Evolutionary conservation across 2,329 filamentous ascomycete species (phyloP), one percentile per base, ranked within the genome.

Genomic region (Didymella pomorum): DNA sequence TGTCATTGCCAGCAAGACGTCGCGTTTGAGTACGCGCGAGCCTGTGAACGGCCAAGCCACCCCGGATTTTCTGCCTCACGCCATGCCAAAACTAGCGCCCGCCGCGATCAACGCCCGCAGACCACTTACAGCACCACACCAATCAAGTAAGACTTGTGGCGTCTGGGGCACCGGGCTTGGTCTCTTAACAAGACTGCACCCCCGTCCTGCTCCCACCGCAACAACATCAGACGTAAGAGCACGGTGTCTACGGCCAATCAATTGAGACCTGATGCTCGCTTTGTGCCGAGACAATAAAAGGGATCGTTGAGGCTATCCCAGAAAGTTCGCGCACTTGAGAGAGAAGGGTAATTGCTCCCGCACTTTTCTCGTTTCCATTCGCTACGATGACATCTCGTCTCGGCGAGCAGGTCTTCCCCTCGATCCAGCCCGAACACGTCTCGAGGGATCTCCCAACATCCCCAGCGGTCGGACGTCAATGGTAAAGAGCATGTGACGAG

Each of bases 51-150:
- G 56, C 42, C 58, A 58, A 49, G 54, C 47, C 45, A 56, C 70
- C 69, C 70, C 69, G 63, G 72, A 67, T 69, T 68, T 62, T 54
- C 37, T 56, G 35, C 47, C 35, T 35, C 48, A 45, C 53, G 42
- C 66, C 60, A 65, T 62, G 18, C 60, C 63, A 21, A 48, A 66
- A 62, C 43, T 49, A 58, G 67, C 59, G 67, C 56, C 62, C 60
- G 54, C 64, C 62, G 68, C 53, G 65, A 70, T 68, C 65, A 59
- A 58, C 61, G 60, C 28, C 33, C 23, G 23, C 50, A 45, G 44
- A n/a, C 64, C 61, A 64, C 60, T 53, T 31, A 48, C 43, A 31
- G 60, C 25, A 50, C 58, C 48, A 56, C 39, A 47, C 55, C 65
- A 68, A 66, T 51, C 50, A 50, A 59, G 59, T 35, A 61, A 58